These are phyloP conservation scores for Leishmania braziliensis DNA, from an alignment of 208 protist genomes.

Conservation along the genomic window DNA sequence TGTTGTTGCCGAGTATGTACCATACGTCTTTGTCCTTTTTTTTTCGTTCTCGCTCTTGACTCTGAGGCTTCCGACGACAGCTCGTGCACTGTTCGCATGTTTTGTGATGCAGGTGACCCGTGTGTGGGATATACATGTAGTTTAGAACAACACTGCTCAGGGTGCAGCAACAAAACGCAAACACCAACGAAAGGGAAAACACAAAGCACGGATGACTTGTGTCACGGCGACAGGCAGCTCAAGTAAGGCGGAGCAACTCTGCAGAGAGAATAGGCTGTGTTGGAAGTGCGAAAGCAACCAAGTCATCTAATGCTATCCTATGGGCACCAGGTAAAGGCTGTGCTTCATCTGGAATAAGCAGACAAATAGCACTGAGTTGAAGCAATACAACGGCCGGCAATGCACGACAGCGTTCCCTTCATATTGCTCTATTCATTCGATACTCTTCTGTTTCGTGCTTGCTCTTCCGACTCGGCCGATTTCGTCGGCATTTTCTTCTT, in stretches of 20 bases:
- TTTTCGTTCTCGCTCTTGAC: not conserved
- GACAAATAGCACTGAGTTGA: not conserved
- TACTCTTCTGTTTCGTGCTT: not conserved
- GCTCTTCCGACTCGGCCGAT: not conserved
- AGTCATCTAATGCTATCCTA: not conserved
- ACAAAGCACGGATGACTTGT: not conserved
- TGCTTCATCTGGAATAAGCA: not conserved
- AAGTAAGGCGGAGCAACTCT: not conserved
- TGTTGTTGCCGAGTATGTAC: slow-evolving; percentile 10
- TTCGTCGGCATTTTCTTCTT: not conserved
- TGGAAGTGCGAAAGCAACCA: not conserved
- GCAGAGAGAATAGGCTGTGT: not conserved
- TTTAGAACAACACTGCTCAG: slow-evolving; percentile 2
- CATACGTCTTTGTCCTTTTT: not conserved
- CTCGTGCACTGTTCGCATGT: not conserved
- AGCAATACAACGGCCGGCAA: not conserved
- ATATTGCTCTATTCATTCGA: not conserved
- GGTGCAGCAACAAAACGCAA: not conserved
- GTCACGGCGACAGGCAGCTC: too few relatives aligned
- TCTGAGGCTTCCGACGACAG: not conserved
- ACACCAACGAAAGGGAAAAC: not conserved
- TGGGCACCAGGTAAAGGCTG: not conserved
- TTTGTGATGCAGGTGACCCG: not conserved
- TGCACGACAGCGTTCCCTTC: not conserved
- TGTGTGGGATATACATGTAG: slow-evolving; percentile 5